Evolutionary conservation across 495 filamentous ascomycete species (phyloP).

Genomic region (Polyplosphaeria fusca): DNA sequence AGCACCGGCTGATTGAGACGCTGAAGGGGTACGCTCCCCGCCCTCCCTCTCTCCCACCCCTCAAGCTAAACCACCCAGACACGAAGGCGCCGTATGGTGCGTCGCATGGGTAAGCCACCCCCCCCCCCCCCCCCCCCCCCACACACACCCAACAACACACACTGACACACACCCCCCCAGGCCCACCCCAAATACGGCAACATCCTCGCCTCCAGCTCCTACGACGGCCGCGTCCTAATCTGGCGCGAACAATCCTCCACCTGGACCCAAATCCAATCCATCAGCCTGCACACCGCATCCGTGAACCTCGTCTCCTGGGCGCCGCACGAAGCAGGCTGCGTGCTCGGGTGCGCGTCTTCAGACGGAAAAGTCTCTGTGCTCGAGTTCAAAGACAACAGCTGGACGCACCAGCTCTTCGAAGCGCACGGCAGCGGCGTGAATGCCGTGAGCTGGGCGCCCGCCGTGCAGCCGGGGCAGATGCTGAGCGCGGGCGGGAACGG

Average conservation of each 20-base stretch:
- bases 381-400: conserved; percentile 91
- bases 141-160: conserved; percentile 2
- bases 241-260: conserved; percentile 77
- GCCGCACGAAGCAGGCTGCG: conserved; percentile 92
- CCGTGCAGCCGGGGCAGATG: conserved; percentile 72
- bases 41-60: not conserved
- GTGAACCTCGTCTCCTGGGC: conserved; percentile 97
- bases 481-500: conserved; percentile 64
- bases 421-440: conserved; percentile 93
- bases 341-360: conserved; percentile 88
- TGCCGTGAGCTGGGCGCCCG: conserved; percentile 91
- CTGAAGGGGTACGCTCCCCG: conserved; percentile 72
- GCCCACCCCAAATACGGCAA: conserved; percentile 98
- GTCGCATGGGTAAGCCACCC: conserved; percentile 70
- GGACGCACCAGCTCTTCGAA: conserved; percentile 80
- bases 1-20: conserved; percentile 86
- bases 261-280: conserved; percentile 77
- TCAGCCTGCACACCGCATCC: conserved; percentile 84
- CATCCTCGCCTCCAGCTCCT: conserved; percentile 89
- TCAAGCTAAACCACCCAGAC: conserved; percentile 49
- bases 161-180: too few relatives aligned
- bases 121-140: not conserved
- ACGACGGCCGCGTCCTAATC: conserved; percentile 97
- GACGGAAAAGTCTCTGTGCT: conserved; percentile 91
- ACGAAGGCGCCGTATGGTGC: conserved; percentile 94